Base-by-base conservation (phyloP, 202 grass and related monocot genomes). In the Musa balbisiana region DNA sequence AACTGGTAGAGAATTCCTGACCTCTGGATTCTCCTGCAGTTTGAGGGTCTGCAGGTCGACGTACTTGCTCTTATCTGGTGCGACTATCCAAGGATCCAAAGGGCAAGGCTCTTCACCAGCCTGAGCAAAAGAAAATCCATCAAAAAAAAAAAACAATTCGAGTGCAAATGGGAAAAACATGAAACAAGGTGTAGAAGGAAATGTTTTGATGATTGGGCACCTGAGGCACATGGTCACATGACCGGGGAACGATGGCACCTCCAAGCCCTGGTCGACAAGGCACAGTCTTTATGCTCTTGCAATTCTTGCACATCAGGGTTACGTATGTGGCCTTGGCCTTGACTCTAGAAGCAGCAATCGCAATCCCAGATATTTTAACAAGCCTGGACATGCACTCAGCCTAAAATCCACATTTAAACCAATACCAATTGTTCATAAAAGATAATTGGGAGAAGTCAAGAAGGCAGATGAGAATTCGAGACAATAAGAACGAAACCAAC, bases 61-160 rank as follows among this genome's bases (percentile, higher is more conserved):
- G 83, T 98, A 98, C 72, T 94, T 98, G 89, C 95, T 94, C 81
- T 98, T 98, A 69, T 94, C 95, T n/a, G 95, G 95, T 26, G 90
- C 84, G 19, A 88, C 79, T 77, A 98, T 94, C 95, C 95, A 98
- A 53, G 94, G 94, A 76, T 98, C 88, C 70, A 98, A 66, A 9
- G 95, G 95, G 15, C 95, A 98, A 51, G 88, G 84, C 51, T 98
- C 95, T 90, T 98, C 95, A 78, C 95, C 95, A 74, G 90, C 79
- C 95, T 94, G 76, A 26, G 11, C 14, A 76, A 76, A 86, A 82
- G 22, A 24, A 58, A 24, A 55, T 29, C 72, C 9, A 81, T 67
- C 14, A 33, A 49, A 53, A 27, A 27, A 27, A 11, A 27, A 11
- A 71, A 76, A 53, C 24, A 66, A 74, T 33, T 10, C 14, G 0